Base-by-base conservation (phyloP, 495 filamentous ascomycete species). In the Bacidia rubella region DNA sequence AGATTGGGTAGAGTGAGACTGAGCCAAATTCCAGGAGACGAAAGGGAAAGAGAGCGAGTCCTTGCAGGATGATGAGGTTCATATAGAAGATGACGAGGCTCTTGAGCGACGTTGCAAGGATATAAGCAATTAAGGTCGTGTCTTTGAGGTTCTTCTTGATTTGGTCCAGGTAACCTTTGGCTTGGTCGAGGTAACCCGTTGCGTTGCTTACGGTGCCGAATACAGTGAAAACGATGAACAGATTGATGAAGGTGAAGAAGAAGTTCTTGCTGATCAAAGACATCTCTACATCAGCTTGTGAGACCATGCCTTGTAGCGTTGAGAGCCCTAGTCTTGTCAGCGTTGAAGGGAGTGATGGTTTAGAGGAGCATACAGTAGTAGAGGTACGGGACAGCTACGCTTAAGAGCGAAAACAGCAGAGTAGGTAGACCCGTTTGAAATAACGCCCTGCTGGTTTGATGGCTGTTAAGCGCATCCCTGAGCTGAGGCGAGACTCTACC, bases 181-280 rank as follows among this genome's bases (percentile, higher is more conserved):
- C n/a, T n/a, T n/a, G 73, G 35, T 83, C 21, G 40, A 40, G 7
- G 35, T 55, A 50, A 25, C 38, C 42, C n/a, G 27, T 74, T 54
- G 83, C 79, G 24, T 70, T 72, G n/a, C 76, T 76, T 5, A 83
- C 87, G 25, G 89, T 87, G 47, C 90, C 87, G 42, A 94, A 84
- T 23, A 93, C 79, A 2, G 92, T 95, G 63, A 96, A 96, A 42
- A 96, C 75, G 49, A 97, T 72, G 69, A 99, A 99, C 21, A 96
- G 81, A 69, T 99, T 99, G 78, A 97, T 96, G 71, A 99, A 99
- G 27, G 85, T 87, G 67, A 97, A 99, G 75, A 96, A 96, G 69
- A 96, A 99, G 63, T 96, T 99, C 72, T 99, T 99, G 52, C 87
- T 94, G 63, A 97, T 89, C 39, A 88, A 72, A 7, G 90, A 96